phyloP scores from a whole-genome alignment of 495 filamentous ascomycete species.

The Neurospora sp. region DNA sequence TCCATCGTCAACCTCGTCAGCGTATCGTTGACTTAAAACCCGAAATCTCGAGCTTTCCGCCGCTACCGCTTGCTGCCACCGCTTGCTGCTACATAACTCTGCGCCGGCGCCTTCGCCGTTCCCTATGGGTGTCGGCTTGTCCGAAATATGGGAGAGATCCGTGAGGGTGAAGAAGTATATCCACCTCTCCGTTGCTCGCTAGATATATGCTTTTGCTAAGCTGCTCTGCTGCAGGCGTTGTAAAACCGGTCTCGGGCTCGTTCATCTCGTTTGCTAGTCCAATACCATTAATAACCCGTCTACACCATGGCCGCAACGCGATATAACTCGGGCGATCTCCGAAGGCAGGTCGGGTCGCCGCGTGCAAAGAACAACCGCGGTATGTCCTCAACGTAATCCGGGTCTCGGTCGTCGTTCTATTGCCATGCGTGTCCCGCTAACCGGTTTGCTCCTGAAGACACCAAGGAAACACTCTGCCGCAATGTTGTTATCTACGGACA shows the following conservation, averaged over 20 bases:
- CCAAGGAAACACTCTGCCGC: constrained; percentile 83
- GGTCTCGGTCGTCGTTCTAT: not conserved
- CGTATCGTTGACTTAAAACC: not conserved
- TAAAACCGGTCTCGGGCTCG: constrained; percentile 17
- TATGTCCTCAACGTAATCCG: constrained; percentile 17
- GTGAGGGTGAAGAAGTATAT: constrained; percentile 23
- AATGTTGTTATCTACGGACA: constrained; percentile 92
- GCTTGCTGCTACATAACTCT: not conserved
- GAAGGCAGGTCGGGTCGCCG: constrained; percentile 41
- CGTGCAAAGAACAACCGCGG: constrained; percentile 39
- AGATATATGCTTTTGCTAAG: not conserved
- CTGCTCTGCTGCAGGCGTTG: constrained; percentile 16
- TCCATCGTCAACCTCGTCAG: not conserved
- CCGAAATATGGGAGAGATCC: constrained; percentile 26
- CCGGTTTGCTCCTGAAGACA: constrained; percentile 18
- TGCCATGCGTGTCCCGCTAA: constrained; percentile 4
- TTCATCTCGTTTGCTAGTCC: constrained; percentile 7
- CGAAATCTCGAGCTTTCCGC: not conserved
- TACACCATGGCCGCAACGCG: constrained; percentile 33
- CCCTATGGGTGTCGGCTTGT: constrained; percentile 20
- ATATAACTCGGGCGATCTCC: constrained; percentile 31
- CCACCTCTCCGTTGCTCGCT: not conserved
- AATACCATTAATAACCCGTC: constrained; percentile 3
- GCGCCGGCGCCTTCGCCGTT: not conserved
- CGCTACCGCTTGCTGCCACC: not conserved